Conservation (phyloP, 257 asterid species). For the Penstemon newberryi region DNA sequence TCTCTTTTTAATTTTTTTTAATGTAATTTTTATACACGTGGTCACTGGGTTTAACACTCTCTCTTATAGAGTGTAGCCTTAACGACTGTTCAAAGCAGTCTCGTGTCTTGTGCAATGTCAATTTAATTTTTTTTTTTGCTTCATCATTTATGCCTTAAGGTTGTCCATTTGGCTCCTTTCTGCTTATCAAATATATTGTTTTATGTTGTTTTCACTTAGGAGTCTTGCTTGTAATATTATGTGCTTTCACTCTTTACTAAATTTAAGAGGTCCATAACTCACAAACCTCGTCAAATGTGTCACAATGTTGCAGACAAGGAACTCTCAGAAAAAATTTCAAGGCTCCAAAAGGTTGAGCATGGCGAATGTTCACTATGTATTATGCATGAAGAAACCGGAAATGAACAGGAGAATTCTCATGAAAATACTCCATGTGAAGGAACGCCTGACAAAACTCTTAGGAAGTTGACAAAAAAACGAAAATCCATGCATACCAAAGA, state of each 20-base stretch:
- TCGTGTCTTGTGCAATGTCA: background rate
- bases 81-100: background rate
- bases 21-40: background rate
- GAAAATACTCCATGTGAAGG: conserved; percentile 40
- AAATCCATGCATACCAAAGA: conserved; percentile 29
- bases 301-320: conserved; percentile 50
- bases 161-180: background rate
- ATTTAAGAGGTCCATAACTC: conserved; percentile 14
- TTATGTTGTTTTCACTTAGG: background rate
- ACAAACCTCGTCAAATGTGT: conserved; percentile 5
- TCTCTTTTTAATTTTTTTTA: background rate
- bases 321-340: conserved; percentile 57
- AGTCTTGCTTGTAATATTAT: conserved; percentile 5
- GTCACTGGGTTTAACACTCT: background rate
- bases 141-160: background rate
- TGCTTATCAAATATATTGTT: conserved; percentile 10
- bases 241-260: conserved; percentile 10
- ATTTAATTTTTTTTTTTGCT: background rate
- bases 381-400: conserved; percentile 32
- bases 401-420: conserved; percentile 28
- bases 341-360: conserved; percentile 45
- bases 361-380: conserved; percentile 26
- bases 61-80: background rate
- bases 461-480: conserved; percentile 41
- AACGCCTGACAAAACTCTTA: conserved; percentile 13